phyloP scores from a whole-genome alignment of 257 asterid genomes.

The Paulownia fortunei region DNA sequence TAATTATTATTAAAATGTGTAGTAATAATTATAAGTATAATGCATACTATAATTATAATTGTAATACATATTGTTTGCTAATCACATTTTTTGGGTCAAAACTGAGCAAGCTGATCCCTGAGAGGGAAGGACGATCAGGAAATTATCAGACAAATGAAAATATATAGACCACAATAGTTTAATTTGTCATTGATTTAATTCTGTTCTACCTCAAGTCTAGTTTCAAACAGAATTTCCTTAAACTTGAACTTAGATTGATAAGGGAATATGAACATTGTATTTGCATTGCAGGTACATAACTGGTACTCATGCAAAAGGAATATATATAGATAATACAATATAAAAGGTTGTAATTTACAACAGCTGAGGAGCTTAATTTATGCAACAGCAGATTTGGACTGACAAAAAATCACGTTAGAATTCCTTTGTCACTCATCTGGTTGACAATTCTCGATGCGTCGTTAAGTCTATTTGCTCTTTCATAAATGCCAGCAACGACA shows the following conservation, averaged over 20 bases:
- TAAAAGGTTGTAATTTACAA: conserved; percentile 34
- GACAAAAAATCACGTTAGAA: conserved; percentile 28
- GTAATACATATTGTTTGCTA: no score
- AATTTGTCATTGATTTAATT: no score
- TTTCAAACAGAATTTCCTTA: no score
- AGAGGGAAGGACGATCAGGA: no score
- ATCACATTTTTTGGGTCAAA: no score
- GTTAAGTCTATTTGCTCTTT: conserved; percentile 75
- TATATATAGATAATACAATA: conserved; percentile 18
- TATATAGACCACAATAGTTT: no score
- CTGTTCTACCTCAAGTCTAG: no score
- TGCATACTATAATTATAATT: no score
- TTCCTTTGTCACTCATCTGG: conserved; percentile 64
- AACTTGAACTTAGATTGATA: not conserved
- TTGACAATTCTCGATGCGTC: conserved; percentile 76
- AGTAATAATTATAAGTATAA: no score
- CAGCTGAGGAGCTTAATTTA: conserved; percentile 4
- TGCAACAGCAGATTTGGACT: conserved; percentile 8
- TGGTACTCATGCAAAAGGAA: not conserved
- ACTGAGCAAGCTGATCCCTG: no score
- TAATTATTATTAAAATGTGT: no score
- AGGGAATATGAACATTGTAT: not conserved
- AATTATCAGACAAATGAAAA: no score
- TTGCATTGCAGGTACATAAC: not conserved
- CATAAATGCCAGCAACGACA: conserved; percentile 81